Percentiles rank a stretch among this genome's conserved stretches.
phyloP scores from a whole-genome alignment of 1,139 yeast genomes.

The Scheffersomyces titani region DNA sequence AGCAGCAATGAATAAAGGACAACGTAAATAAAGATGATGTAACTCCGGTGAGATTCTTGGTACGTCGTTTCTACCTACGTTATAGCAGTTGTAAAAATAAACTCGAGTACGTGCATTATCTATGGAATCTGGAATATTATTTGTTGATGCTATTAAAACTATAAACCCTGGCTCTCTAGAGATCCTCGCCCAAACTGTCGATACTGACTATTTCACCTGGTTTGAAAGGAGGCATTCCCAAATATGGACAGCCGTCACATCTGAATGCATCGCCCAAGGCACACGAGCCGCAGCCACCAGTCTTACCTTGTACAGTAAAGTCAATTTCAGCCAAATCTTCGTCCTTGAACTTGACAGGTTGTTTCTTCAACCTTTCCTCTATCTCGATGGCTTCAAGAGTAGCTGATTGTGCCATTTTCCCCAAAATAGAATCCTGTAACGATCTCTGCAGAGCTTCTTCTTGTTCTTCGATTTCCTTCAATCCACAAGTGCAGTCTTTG shows the following conservation, averaged over 20 bases:
- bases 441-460: constrained; percentile 52
- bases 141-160: background rate
- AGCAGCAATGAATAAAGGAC: too few relatives aligned
- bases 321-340: constrained; percentile 85
- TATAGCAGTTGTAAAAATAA: background rate
- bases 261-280: constrained; percentile 97
- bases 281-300: constrained; percentile 97
- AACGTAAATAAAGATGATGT: background rate
- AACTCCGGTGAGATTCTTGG: background rate
- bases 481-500: constrained; percentile 96
- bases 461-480: constrained; percentile 73
- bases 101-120: background rate
- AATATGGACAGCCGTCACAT: constrained; percentile 96
- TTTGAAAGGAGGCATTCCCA: constrained; percentile 96
- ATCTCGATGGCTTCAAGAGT: constrained; percentile 54
- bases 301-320: constrained; percentile 91
- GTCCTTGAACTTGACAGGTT: constrained; percentile 55
- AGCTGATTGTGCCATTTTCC: constrained; percentile 54
- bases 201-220: constrained; percentile 80
- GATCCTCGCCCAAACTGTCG: constrained; percentile 54
- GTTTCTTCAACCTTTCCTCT: constrained; percentile 46
- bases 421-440: constrained; percentile 46
- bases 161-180: constrained; percentile 14
- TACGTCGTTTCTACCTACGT: background rate
- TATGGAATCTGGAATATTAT: background rate